Conservation (phyloP, 352 stramenopile species). For the Pythium dissimile region DNA sequence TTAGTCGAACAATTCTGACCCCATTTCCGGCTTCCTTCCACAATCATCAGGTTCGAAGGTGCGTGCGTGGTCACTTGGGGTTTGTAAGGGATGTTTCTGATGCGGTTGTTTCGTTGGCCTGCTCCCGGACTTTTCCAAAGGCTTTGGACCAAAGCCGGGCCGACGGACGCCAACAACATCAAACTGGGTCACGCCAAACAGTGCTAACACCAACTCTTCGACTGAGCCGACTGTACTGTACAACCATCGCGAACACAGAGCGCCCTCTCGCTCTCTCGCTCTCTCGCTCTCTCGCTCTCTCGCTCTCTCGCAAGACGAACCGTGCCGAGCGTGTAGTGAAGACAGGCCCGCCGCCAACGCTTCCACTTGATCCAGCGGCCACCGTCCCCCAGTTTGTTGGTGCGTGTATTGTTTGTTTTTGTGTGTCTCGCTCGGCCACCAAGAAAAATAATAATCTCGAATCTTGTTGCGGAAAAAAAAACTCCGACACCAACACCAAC, state of each 20-base stretch:
- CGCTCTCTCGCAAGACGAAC: no score
- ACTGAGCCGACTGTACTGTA: no score
- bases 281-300: background rate
- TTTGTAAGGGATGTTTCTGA: constrained; percentile 8
- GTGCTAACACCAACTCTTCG: background rate
- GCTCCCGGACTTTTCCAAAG: background rate
- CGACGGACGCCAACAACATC: background rate
- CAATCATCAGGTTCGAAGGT: background rate
- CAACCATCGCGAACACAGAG: constrained; percentile 6
- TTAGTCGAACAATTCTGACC: no score
- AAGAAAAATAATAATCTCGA: no score
- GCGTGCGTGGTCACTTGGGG: background rate
- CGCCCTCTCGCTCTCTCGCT: background rate
- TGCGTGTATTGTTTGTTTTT: background rate
- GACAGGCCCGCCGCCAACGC: no score
- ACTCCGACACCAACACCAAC: no score
- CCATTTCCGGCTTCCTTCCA: background rate
- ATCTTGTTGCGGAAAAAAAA: no score
- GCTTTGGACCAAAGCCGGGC: no score
- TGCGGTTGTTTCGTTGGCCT: constrained; percentile 5
- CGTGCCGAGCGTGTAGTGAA: background rate
- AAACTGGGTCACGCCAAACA: background rate
- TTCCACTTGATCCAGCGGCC: no score
- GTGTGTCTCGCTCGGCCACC: background rate
- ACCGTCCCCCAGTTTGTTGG: no score